Percentiles rank a stretch among this genome's conserved stretches.
Evolutionary conservation across 805 yeast species (phyloP).

Genomic region (Torulaspora indica): DNA sequence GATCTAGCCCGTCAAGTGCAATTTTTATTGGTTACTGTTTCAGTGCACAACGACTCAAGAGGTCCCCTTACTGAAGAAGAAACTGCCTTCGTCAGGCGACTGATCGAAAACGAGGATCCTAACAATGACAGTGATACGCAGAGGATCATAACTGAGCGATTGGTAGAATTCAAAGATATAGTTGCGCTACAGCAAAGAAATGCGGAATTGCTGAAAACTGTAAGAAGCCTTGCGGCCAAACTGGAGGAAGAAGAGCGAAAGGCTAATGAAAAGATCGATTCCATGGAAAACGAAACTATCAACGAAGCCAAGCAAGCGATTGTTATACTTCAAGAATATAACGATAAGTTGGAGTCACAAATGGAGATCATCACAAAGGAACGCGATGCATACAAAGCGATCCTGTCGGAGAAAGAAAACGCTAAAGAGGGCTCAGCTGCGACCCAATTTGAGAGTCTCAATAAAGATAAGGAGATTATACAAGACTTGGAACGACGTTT

Average conservation of each 20-base stretch:
- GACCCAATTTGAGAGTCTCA: not conserved
- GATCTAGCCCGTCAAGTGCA: slow-evolving; percentile 86
- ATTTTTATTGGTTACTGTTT: slow-evolving; percentile 60
- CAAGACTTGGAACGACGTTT: slow-evolving; percentile 28
- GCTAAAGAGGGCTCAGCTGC: not conserved
- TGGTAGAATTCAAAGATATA: slow-evolving; percentile 64
- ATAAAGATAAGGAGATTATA: slow-evolving; percentile 4
- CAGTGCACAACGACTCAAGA: slow-evolving; percentile 51
- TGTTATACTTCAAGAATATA: slow-evolving; percentile 53
- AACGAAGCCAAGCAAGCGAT: slow-evolving; percentile 69
- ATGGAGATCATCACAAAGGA: slow-evolving; percentile 55
- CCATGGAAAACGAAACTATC: slow-evolving; percentile 44
- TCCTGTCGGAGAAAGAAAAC: not conserved
- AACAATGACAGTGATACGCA: slow-evolving; percentile 61
- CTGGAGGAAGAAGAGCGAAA: slow-evolving; percentile 59
- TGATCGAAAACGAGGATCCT: slow-evolving; percentile 37
- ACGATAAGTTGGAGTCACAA: slow-evolving; percentile 48
- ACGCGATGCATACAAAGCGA: slow-evolving; percentile 57
- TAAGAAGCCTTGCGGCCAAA: slow-evolving; percentile 66
- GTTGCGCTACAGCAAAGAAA: slow-evolving; percentile 70
- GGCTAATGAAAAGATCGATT: slow-evolving; percentile 6
- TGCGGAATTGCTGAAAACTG: slow-evolving; percentile 60
- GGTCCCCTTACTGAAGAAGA: slow-evolving; percentile 63
- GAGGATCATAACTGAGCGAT: slow-evolving; percentile 60
- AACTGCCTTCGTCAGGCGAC: slow-evolving; percentile 53